These are phyloP conservation scores for Amphibolis antarctica DNA, from an alignment of 106 monocot genomes.

Conservation along the genomic window DNA sequence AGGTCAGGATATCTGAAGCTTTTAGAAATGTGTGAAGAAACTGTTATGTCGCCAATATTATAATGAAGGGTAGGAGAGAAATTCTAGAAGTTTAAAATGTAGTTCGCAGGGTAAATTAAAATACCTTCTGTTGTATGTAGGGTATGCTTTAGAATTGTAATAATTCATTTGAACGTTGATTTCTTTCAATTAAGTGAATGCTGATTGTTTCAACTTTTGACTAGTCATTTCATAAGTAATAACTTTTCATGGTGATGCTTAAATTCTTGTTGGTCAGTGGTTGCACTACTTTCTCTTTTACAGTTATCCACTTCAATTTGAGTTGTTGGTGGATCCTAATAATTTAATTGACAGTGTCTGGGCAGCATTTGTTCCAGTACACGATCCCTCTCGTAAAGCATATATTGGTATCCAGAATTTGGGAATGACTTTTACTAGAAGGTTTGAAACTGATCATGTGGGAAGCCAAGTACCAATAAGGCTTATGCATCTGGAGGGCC, in stretches of 20 bases:
- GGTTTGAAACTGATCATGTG: constrained; percentile 87
- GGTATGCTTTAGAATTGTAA: too few species aligned
- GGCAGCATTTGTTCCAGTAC: constrained; percentile 98
- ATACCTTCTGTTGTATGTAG: too few species aligned
- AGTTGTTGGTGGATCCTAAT: too few species aligned
- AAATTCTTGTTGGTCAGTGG: background rate
- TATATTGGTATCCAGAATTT: constrained; percentile 96
- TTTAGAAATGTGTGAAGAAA: too few species aligned
- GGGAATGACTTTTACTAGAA: constrained; percentile 76
- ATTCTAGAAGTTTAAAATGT: too few species aligned
- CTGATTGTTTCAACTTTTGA: background rate
- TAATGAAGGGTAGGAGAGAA: too few species aligned
- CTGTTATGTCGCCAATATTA: too few species aligned
- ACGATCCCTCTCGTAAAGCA: constrained; percentile 90
- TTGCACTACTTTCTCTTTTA: too few species aligned
- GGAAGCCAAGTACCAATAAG: constrained; percentile 89
- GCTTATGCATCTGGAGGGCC: constrained; percentile 96
- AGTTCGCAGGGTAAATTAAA: too few species aligned
- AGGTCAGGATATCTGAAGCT: too few species aligned
- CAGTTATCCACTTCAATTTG: too few species aligned
- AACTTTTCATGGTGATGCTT: background rate
- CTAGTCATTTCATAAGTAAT: background rate
- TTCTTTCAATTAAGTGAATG: background rate
- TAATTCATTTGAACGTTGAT: too few species aligned
- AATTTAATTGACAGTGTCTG: constrained; percentile 45